phyloP scores from a whole-genome alignment of 1,139 yeast species.

The Nakaseomyces glabratus region DNA sequence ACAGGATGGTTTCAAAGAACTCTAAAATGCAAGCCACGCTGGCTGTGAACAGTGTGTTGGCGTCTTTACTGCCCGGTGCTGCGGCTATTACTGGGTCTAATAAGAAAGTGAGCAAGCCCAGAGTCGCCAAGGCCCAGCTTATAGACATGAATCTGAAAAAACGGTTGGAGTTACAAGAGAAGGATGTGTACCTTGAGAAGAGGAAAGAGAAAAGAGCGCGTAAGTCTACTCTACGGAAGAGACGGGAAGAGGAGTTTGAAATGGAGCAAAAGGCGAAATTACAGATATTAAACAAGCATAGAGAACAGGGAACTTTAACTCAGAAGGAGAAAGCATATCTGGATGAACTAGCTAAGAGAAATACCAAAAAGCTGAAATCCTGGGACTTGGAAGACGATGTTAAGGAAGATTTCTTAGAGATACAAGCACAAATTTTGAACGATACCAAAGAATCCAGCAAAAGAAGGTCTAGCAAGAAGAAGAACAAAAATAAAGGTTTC shows the following conservation, averaged over 20 bases:
- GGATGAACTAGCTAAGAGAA: slow-evolving; percentile 41
- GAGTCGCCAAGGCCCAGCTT: slow-evolving; percentile 33
- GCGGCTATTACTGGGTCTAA: slow-evolving; percentile 12
- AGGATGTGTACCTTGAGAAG: slow-evolving; percentile 19
- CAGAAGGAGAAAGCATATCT: slow-evolving; percentile 43
- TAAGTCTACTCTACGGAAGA: slow-evolving; percentile 35
- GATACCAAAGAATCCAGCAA: slow-evolving; percentile 17
- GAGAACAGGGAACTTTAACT: slow-evolving; percentile 33
- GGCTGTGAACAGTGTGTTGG: slow-evolving; percentile 24
- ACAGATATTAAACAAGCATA: slow-evolving; percentile 40
- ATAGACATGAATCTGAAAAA: slow-evolving; percentile 33
- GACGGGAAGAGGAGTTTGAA: slow-evolving; percentile 34
- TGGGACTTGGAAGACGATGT: slow-evolving; percentile 41
- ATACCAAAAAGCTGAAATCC: slow-evolving; percentile 40
- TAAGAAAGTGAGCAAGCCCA: slow-evolving; percentile 9
- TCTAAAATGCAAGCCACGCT: slow-evolving; percentile 21
- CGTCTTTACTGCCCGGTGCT: slow-evolving; percentile 25
- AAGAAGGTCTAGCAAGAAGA: slow-evolving; percentile 24
- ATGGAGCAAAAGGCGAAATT: slow-evolving; percentile 45
- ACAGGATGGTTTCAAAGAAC: slow-evolving; percentile 5
- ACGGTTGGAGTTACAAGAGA: slow-evolving; percentile 30
- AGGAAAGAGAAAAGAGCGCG: slow-evolving; percentile 35
- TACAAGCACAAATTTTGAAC: slow-evolving; percentile 37
- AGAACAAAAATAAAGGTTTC: slow-evolving; percentile 19
- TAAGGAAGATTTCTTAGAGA: slow-evolving; percentile 38